phyloP scores from a whole-genome alignment of 2,329 filamentous ascomycete genomes.

The Penicillium expansum region DNA sequence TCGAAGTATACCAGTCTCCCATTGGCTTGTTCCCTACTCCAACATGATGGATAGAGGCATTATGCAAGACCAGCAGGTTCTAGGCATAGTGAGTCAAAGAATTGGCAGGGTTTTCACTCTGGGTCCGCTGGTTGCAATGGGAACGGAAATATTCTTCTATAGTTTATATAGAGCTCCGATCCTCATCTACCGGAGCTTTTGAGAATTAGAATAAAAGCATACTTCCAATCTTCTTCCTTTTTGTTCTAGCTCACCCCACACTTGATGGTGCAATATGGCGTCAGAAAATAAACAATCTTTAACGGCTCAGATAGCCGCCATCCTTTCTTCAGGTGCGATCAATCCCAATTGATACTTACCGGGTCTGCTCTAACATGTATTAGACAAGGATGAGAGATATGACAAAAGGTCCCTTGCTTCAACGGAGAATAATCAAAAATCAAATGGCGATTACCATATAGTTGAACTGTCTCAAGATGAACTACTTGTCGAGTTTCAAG shows the following conservation, averaged over 20 bases:
- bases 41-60: constrained; percentile 16
- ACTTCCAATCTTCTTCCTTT: not conserved
- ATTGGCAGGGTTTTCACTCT: constrained; percentile 5
- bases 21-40: constrained; percentile 18
- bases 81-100: constrained; percentile 22
- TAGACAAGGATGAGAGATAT: constrained; percentile 9
- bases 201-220: not conserved
- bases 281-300: constrained; percentile 5
- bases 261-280: constrained; percentile 7
- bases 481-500: constrained; percentile 28
- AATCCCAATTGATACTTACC: not conserved
- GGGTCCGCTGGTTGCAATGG: constrained; percentile 7
- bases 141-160: not conserved
- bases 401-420: constrained; percentile 4
- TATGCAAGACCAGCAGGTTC: constrained; percentile 14
- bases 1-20: constrained; percentile 16
- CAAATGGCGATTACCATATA: constrained; percentile 20
- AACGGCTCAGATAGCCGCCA: constrained; percentile 5
- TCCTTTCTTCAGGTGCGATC: constrained; percentile 17
- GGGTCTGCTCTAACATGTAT: constrained; percentile 5
- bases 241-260: not conserved
- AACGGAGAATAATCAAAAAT: not conserved
- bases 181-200: not conserved
- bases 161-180: constrained; percentile 15
- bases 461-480: constrained; percentile 20